Percentiles rank a stretch among this genome's conserved stretches.
Evolutionary conservation across 805 yeast species (phyloP).

Genomic region (Pichia manshurica): DNA sequence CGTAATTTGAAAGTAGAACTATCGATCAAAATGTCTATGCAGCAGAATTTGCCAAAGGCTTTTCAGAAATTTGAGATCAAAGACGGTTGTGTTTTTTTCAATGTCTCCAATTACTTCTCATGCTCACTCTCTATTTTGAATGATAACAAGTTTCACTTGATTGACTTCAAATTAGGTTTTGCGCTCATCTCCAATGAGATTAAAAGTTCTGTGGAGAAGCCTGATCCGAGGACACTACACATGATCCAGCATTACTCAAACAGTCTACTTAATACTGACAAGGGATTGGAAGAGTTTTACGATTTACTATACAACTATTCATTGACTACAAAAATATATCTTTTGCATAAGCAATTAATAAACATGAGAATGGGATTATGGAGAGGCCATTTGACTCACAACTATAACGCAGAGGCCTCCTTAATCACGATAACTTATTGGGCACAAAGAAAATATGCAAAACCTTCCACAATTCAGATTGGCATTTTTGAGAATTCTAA

Average conservation of each 20-base stretch:
- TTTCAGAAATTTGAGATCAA: slow-evolving; percentile 59
- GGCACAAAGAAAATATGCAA: slow-evolving; percentile 42
- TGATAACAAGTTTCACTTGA: slow-evolving; percentile 67
- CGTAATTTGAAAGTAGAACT: slow-evolving; percentile 66
- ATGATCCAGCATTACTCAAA: slow-evolving; percentile 55
- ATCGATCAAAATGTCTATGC: slow-evolving; percentile 67
- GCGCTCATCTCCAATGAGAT: slow-evolving; percentile 35
- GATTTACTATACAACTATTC: slow-evolving; percentile 53
- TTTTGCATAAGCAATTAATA: slow-evolving; percentile 52
- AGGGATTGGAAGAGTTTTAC: slow-evolving; percentile 35
- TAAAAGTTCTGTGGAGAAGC: slow-evolving; percentile 23
- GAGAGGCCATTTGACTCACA: slow-evolving; percentile 56
- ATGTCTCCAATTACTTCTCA: slow-evolving; percentile 59
- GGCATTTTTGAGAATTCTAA: slow-evolving; percentile 34
- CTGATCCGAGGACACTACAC: slow-evolving; percentile 30
- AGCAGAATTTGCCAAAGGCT: slow-evolving; percentile 55
- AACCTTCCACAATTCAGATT: slow-evolving; percentile 53
- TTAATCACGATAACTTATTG: slow-evolving; percentile 59
- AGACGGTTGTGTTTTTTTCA: slow-evolving; percentile 72
- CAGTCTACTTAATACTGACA: slow-evolving; percentile 47
- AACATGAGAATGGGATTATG: slow-evolving; percentile 47
- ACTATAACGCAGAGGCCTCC: slow-evolving; percentile 49
- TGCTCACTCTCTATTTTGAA: slow-evolving; percentile 71
- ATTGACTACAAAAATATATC: slow-evolving; percentile 57
- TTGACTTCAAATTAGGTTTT: slow-evolving; percentile 67